Conservation (phyloP, 306 rosid genomes). For the Cicer chorassanicum region DNA sequence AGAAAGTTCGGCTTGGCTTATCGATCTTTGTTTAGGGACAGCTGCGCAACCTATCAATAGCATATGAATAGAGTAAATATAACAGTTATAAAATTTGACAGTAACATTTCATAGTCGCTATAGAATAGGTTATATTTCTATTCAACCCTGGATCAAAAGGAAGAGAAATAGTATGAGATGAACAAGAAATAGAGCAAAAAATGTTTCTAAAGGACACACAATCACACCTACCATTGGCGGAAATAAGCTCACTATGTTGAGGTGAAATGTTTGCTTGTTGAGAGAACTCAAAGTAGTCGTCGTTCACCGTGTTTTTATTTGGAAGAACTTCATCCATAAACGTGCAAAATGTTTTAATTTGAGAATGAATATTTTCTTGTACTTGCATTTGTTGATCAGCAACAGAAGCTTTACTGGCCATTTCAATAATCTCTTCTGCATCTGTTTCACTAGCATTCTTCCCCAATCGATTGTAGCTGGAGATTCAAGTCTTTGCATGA, state of each 20-base stretch:
- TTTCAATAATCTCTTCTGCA: slow-evolving; percentile 75
- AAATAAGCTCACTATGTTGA: slow-evolving; percentile 59
- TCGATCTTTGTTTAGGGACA: slow-evolving; percentile 56
- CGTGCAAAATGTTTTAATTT: slow-evolving; percentile 64
- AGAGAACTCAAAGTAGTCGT: slow-evolving; percentile 47
- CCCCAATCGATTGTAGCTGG: slow-evolving; percentile 82
- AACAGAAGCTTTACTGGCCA: slow-evolving; percentile 74
- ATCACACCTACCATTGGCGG: slow-evolving; percentile 57
- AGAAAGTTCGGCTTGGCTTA: slow-evolving; percentile 59
- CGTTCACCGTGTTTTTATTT: slow-evolving; percentile 45
- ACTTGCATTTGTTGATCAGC: slow-evolving; percentile 80
- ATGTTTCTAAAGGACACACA: slow-evolving; percentile 4
- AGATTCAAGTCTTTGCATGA: slow-evolving; percentile 55
- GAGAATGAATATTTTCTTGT: slow-evolving; percentile 82
- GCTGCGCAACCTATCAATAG: slow-evolving; percentile 61
- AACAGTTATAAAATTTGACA: not conserved
- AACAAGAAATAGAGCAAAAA: not conserved
- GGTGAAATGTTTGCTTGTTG: slow-evolving; percentile 50
- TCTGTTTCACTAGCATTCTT: slow-evolving; percentile 70
- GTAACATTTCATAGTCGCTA: not conserved
- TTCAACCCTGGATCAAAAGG: slow-evolving; percentile 7
- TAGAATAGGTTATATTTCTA: slow-evolving; percentile 25
- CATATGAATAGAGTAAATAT: slow-evolving; percentile 15
- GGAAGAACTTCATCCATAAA: slow-evolving; percentile 79
- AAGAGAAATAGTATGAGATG: slow-evolving; percentile 14